These are phyloP conservation scores for Dactylorhiza incarnata DNA, from an alignment of 106 monocot species.

Conservation along the genomic window DNA sequence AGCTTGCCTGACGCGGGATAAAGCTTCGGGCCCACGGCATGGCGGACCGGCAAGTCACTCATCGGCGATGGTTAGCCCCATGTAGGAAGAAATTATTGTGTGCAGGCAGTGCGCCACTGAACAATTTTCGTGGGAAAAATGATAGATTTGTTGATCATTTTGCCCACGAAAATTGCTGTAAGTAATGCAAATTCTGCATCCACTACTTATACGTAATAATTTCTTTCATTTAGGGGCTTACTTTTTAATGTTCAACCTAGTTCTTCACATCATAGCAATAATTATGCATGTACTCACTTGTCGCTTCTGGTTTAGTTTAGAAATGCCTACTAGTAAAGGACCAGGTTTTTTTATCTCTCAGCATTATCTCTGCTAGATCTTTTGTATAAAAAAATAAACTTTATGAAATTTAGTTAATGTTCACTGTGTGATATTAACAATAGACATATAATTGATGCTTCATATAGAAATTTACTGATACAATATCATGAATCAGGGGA, in stretches of 20 bases:
- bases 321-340: not conserved
- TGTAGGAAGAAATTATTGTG: not conserved
- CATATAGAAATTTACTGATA: not conserved
- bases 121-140: no score
- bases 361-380: not conserved
- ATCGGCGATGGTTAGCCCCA: slow-evolving; percentile 8
- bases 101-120: no score
- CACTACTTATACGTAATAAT: no score
- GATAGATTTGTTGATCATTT: no score
- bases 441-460: slow-evolving; percentile 1
- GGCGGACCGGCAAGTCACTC: slow-evolving; percentile 17
- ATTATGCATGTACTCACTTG: not conserved
- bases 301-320: not conserved
- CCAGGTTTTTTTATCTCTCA: not conserved
- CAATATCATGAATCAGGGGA: not conserved
- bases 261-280: not conserved
- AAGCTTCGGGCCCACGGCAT: slow-evolving; percentile 7
- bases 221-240: not conserved
- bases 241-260: not conserved
- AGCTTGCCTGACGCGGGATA: not conserved
- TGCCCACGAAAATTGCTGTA: no score
- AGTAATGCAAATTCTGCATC: no score
- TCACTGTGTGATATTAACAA: not conserved
- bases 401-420: not conserved
- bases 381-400: not conserved